A percentile compares a stretch with the other conserved stretches of the same genome.
Evolutionary conservation across 352 stramenopile species (phyloP).

Genomic region (Globisporangium parvum): DNA sequence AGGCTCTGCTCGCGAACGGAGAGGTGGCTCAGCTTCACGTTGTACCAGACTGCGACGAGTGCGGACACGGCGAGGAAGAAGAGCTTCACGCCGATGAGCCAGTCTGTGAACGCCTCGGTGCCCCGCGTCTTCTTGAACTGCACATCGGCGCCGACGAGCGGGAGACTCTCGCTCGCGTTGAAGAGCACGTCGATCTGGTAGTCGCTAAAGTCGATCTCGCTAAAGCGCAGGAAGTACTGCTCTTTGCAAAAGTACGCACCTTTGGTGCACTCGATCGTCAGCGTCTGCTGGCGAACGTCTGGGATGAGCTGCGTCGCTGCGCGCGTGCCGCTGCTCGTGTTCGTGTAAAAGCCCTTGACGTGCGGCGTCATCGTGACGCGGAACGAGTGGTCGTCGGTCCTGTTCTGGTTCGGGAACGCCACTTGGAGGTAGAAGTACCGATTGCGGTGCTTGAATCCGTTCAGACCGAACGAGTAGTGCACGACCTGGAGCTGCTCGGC

Average conservation of each 20-base stretch:
- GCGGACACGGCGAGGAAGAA: conserved; percentile 45
- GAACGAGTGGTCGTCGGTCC: conserved; percentile 26
- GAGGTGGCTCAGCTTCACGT: conserved; percentile 32
- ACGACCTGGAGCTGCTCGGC: conserved; percentile 28
- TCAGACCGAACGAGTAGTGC: conserved; percentile 53
- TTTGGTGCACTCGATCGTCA: conserved; percentile 29
- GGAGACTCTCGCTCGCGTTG: conserved; percentile 33
- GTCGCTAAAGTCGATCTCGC: conserved; percentile 46
- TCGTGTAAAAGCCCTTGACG: conserved; percentile 40
- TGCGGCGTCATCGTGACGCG: conserved; percentile 46
- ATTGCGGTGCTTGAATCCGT: conserved; percentile 40
- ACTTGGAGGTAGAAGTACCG: conserved; percentile 62
- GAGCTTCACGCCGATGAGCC: conserved; percentile 50
- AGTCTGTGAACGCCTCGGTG: conserved; percentile 39
- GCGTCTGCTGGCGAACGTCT: conserved; percentile 24
- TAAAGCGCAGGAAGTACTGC: conserved; percentile 47
- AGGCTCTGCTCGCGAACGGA: conserved; percentile 47
- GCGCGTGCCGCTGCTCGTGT: conserved; percentile 25
- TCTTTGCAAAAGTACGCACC: conserved; percentile 26
- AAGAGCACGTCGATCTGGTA: conserved; percentile 57
- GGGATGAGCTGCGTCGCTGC: conserved; percentile 33
- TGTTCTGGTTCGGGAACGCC: conserved; percentile 37
- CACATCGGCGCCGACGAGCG: conserved; percentile 30
- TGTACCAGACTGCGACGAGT: conserved; percentile 35
- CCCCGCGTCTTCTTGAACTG: conserved; percentile 58